phyloP scores from a whole-genome alignment of 495 filamentous ascomycete species.

The Terfezia boudieri region DNA sequence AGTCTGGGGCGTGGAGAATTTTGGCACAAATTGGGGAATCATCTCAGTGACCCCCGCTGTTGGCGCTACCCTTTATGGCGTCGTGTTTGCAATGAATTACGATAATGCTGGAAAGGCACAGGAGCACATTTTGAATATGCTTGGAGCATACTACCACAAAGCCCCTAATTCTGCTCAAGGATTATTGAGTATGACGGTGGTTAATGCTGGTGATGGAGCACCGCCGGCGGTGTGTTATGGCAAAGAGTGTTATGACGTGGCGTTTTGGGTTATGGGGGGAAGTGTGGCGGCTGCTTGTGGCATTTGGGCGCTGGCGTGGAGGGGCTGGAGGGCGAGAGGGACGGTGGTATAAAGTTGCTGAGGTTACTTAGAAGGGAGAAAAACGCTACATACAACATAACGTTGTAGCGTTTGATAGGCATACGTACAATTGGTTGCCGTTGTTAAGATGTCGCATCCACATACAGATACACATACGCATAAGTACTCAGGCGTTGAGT shows the following conservation, averaged over 20 bases:
- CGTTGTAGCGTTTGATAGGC: too few species aligned
- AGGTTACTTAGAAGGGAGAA: too few species aligned
- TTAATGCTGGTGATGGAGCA: constrained; percentile 17
- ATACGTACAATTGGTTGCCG: too few species aligned
- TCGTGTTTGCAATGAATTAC: constrained; percentile 63
- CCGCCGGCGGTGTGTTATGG: constrained; percentile 45
- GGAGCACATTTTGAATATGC: neutral
- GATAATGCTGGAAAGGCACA: constrained; percentile 32
- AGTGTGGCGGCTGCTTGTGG: constrained; percentile 56
- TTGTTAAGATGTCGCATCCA: too few species aligned
- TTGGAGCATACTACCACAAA: neutral
- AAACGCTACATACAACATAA: too few species aligned
- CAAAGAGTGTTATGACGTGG: constrained; percentile 47
- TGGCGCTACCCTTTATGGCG: constrained; percentile 67
- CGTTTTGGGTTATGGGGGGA: constrained; percentile 60
- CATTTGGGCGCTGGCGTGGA: constrained; percentile 63
- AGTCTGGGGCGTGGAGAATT: constrained; percentile 96
- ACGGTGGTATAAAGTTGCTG: too few species aligned
- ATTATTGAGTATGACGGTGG: neutral
- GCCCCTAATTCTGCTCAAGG: neutral
- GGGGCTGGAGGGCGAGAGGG: constrained; percentile 57
- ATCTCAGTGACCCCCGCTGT: constrained; percentile 72
- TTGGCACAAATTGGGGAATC: constrained; percentile 94
- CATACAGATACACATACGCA: too few species aligned
- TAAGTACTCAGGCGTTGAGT: too few species aligned